Base-by-base conservation (phyloP, 495 filamentous ascomycete genomes). In the Penicillium subrubescens region DNA sequence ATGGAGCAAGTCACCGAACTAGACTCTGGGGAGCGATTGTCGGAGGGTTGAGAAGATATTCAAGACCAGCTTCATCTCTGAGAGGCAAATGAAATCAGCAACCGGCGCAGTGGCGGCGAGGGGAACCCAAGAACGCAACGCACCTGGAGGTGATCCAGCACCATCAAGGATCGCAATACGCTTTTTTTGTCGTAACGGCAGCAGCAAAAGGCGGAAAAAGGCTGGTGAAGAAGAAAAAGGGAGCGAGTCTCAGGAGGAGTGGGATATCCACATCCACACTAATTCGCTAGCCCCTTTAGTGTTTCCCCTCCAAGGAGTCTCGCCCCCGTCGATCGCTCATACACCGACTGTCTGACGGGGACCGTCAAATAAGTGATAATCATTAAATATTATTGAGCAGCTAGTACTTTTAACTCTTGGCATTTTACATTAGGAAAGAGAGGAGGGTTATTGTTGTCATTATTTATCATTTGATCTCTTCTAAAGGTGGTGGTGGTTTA, bases 331-430 rank as follows among this genome's bases (percentile, higher is more conserved):
- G 71, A 71, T 71, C 57, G 27, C 57, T 62, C 70, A 71, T 68
- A 73, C 71, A 71, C 71, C 71, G 70, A 72, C 70, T 68, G 67
- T 72, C 67, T 70, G 64, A 65, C 52, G 43, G n/a, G 12, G 46
- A 27, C 31, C 25, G 31, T 56, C 25, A 21, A 61, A 41, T 50
- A 17, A 57, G 11, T 5, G 17, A 23, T 37, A 6, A 39, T 35
- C 8, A n/a, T 29, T 12, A 27, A 27, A 27, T 25, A 23, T 14
- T 48, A 48, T 48, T 48, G 21, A 48, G 8, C 4, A n/a, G 12
- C 44, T 48, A 46, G 43, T 46, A 19, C 10, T 12, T 10, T 23
- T 23, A 12, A 4, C 3, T 12, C 44, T 52, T 17, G 25, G 48
- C 15, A 15, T 31, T 29, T 51, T 29, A 8, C 23, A 50, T 23